These are phyloP conservation scores for Psidium friedrichsthalianum DNA, from an alignment of 345 rosid genomes.

Conservation along the genomic window DNA sequence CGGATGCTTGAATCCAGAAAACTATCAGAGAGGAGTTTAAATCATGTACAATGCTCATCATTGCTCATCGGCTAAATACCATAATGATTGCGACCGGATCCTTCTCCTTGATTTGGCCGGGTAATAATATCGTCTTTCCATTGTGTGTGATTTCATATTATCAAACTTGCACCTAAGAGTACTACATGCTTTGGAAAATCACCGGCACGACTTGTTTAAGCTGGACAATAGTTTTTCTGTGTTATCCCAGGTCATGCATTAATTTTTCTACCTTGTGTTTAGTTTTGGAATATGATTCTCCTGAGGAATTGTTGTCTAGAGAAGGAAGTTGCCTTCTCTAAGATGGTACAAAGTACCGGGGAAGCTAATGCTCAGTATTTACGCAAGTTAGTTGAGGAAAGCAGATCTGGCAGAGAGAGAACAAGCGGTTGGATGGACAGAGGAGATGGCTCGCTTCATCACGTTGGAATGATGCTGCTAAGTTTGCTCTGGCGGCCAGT, in stretches of 20 bases:
- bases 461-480: conserved; percentile 47
- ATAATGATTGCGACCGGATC: conserved; percentile 84
- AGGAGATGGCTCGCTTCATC: conserved; percentile 53
- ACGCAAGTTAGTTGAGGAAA: conserved; percentile 52
- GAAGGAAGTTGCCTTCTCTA: conserved; percentile 79
- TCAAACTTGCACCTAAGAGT: not conserved
- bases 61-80: conserved; percentile 96
- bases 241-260: not conserved
- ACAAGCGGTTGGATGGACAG: conserved; percentile 47
- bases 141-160: not conserved
- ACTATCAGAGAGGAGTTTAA: conserved; percentile 95
- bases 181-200: not conserved
- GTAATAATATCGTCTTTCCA: conserved; percentile 19
- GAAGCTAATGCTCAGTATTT: conserved; percentile 90
- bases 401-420: conserved; percentile 23
- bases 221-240: not conserved
- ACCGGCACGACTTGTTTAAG: not conserved
- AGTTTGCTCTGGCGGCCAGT: conserved; percentile 35
- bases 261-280: not conserved
- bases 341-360: conserved; percentile 97
- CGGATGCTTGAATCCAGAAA: conserved; percentile 96
- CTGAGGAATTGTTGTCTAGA: conserved; percentile 60
- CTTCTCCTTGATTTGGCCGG: conserved; percentile 84
- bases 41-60: conserved; percentile 92
- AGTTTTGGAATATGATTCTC: conserved; percentile 87